Conservation (phyloP, 106 monocot genomes). For the Xerophyta viscosa region DNA sequence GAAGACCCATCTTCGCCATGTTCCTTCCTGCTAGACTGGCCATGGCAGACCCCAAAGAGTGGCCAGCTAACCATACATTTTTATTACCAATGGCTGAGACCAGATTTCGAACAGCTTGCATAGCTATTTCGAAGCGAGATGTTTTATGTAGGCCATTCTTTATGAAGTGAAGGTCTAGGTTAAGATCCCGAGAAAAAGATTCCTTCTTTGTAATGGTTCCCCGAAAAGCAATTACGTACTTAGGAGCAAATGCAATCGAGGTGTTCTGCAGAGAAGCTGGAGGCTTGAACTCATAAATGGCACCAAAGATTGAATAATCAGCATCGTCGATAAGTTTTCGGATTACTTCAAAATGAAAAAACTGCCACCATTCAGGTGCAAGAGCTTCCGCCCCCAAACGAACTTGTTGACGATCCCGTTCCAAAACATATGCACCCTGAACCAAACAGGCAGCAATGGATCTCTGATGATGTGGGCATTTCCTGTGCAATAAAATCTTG, state of each 20-base stretch:
- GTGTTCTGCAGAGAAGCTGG: slow-evolving; percentile 13
- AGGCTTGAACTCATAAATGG: slow-evolving; percentile 55
- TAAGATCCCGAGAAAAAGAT: slow-evolving; percentile 51
- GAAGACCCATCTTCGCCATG: slow-evolving; percentile 55
- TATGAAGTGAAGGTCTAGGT: slow-evolving; percentile 59
- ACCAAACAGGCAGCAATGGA: slow-evolving; percentile 81
- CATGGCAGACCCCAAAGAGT: slow-evolving; percentile 78
- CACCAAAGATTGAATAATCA: slow-evolving; percentile 81
- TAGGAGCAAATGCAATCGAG: slow-evolving; percentile 33
- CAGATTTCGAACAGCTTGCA: slow-evolving; percentile 63
- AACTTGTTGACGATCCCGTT: slow-evolving; percentile 69
- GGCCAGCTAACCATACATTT: slow-evolving; percentile 82
- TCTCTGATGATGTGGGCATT: slow-evolving; percentile 43
- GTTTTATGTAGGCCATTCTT: slow-evolving; percentile 61
- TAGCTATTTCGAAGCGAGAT: slow-evolving; percentile 56
- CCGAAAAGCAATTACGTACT: slow-evolving; percentile 72
- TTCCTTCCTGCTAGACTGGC: slow-evolving; percentile 69
- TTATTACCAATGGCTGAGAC: slow-evolving; percentile 35
- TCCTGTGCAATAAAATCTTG: too few species aligned
- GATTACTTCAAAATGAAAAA: slow-evolving; percentile 63
- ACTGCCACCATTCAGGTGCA: slow-evolving; percentile 88
- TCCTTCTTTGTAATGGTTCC: slow-evolving; percentile 67
- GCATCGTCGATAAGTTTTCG: slow-evolving; percentile 70
- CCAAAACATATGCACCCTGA: slow-evolving; percentile 71
- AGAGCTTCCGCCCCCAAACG: slow-evolving; percentile 30